Percentiles rank a stretch among this genome's conserved stretches.
Conservation (phyloP, 208 protist genomes). For the Herpetomonas tarakana region DNA sequence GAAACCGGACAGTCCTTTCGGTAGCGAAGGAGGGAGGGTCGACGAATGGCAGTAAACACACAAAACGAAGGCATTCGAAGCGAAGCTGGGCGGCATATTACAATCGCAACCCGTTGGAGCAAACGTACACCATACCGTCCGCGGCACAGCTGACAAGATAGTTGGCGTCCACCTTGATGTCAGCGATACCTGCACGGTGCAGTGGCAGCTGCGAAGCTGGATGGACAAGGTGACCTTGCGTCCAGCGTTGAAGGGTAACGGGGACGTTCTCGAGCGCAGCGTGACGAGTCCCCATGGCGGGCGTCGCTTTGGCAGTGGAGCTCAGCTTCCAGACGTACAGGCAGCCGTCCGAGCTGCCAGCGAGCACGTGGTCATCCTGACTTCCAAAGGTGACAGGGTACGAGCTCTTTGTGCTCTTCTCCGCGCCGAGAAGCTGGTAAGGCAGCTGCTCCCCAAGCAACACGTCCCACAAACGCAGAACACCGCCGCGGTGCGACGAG, state of each 20-base stretch:
- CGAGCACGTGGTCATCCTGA: constrained; percentile 26
- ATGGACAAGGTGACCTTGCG: constrained; percentile 11
- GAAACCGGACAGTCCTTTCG: too few relatives aligned
- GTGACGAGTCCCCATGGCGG: constrained; percentile 7
- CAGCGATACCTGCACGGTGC: constrained; percentile 49
- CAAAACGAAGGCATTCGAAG: too few relatives aligned
- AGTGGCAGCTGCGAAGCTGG: constrained; percentile 34
- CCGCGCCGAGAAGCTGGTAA: constrained; percentile 29
- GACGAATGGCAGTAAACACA: too few relatives aligned
- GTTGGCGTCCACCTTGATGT: constrained; percentile 64
- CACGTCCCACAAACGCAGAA: constrained; percentile 73
- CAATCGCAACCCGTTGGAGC: constrained; percentile 18
- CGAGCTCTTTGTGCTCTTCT: constrained; percentile 19
- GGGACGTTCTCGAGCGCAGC: constrained; percentile 3
- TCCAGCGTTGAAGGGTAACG: constrained; percentile 13
- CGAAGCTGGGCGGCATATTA: too few relatives aligned
- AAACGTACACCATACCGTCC: constrained; percentile 62
- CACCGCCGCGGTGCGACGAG: constrained; percentile 62
- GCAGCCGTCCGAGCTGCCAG: constrained; percentile 59
- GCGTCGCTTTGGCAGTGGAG: constrained; percentile 3
- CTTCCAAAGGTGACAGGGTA: constrained; percentile 24
- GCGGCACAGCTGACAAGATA: constrained; percentile 66
- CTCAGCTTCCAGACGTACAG: constrained; percentile 72
- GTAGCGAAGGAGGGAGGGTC: too few relatives aligned
- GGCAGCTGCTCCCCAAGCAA: constrained; percentile 56